A percentile compares a stretch with the other conserved stretches of the same genome.
Evolutionary conservation across 2,329 filamentous ascomycete species (phyloP).

Genomic region (Coniochaeta hoffmannii): DNA sequence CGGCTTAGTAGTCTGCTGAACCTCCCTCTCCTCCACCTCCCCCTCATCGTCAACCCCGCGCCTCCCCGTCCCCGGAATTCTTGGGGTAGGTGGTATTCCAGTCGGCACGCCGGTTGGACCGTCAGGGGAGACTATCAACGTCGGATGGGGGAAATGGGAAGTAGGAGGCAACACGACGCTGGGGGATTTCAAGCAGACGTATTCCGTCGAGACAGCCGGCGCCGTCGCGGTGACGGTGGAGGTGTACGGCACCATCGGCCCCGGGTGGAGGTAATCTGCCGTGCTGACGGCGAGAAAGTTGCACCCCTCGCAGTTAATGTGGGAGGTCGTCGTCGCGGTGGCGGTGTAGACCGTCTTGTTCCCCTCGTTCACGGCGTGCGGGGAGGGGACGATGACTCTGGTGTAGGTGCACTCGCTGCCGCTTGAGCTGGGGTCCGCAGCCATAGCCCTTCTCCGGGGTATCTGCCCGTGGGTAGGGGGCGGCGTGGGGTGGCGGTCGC

Average conservation of each 20-base stretch:
- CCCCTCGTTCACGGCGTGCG: neutral
- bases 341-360: constrained; percentile 17
- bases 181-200: neutral
- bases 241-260: constrained; percentile 7
- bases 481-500: neutral
- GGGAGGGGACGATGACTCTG: neutral
- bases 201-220: neutral
- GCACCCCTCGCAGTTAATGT: constrained; percentile 20
- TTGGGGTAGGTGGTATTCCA: too few relatives aligned
- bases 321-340: constrained; percentile 15
- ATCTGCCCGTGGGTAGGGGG: neutral
- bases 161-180: neutral
- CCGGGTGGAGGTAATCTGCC: neutral
- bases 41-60: too few relatives aligned
- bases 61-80: too few relatives aligned
- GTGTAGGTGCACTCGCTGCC: constrained; percentile 4
- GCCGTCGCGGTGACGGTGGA: constrained; percentile 5
- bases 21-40: neutral
- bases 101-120: too few relatives aligned
- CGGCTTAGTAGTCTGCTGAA: neutral
- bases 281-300: constrained; percentile 4
- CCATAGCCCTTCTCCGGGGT: neutral
- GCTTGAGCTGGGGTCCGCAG: neutral
- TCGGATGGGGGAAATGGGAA: too few relatives aligned
- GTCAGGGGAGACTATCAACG: too few relatives aligned